These are phyloP conservation scores for Ophiostoma himal-ulmi DNA, from an alignment of 2,329 filamentous ascomycete genomes.

Conservation along the genomic window DNA sequence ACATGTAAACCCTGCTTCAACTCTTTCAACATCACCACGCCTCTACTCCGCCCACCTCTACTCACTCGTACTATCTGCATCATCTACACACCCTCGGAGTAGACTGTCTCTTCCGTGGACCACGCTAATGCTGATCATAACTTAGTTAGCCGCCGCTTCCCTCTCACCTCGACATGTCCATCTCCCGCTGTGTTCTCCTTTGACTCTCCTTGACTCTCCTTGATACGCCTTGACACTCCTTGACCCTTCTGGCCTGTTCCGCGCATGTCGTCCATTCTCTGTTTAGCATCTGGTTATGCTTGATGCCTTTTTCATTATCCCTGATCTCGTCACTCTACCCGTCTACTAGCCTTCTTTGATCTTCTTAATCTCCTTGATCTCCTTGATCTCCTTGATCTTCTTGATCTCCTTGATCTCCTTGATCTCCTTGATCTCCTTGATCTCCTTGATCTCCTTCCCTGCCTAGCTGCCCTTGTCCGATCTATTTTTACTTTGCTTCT, in stretches of 20 bases:
- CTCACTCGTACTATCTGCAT: not conserved
- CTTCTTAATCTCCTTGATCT: too few relatives aligned
- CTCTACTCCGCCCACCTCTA: not conserved
- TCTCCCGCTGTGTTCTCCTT: not conserved
- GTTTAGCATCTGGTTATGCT: not conserved
- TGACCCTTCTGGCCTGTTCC: not conserved
- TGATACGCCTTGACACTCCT: not conserved
- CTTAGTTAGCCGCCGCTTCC: conserved; percentile 18
- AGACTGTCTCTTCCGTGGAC: conserved; percentile 16
- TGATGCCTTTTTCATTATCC: not conserved
- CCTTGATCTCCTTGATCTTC: too few relatives aligned
- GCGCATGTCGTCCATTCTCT: not conserved
- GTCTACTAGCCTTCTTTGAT: not conserved
- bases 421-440: not conserved
- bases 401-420: not conserved
- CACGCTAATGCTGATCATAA: conserved; percentile 19
- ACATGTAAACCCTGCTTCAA: not conserved
- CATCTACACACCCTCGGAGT: conserved; percentile 13
- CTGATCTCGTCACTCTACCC: not conserved
- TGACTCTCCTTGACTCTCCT: not conserved
- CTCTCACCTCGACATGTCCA: conserved; percentile 17
- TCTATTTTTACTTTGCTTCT: not conserved
- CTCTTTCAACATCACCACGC: not conserved
- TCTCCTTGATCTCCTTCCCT: not conserved
- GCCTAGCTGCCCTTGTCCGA: not conserved